Conservation (phyloP, 2,329 filamentous ascomycete genomes). For the Aspergillus hortae region DNA sequence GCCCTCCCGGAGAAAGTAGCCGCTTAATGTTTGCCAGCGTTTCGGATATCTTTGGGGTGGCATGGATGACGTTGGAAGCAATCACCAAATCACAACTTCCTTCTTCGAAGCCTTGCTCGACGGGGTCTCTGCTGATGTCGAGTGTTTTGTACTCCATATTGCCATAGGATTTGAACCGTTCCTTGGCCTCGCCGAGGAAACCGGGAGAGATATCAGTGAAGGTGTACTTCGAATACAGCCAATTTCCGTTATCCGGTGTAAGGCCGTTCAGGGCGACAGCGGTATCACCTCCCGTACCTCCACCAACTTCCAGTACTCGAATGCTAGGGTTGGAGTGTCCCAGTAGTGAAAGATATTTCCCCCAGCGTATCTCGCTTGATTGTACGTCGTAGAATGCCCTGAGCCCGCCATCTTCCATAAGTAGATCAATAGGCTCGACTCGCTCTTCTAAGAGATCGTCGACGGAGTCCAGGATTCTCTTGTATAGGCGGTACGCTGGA, state of each 20-base stretch:
- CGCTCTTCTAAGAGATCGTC: conserved; percentile 12
- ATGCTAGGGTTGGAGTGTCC: conserved; percentile 22
- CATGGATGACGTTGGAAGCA: conserved; percentile 30
- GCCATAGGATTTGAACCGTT: conserved; percentile 17
- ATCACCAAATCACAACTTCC: conserved; percentile 32
- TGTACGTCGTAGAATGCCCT: conserved; percentile 6
- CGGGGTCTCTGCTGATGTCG: conserved; percentile 28
- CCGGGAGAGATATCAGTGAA: conserved; percentile 30
- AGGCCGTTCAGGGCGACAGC: conserved; percentile 13
- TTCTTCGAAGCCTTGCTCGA: conserved; percentile 26
- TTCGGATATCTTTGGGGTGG: conserved; percentile 18
- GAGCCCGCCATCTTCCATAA: conserved; percentile 16
- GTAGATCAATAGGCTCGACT: conserved; percentile 14
- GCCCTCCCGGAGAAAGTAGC: conserved; percentile 41
- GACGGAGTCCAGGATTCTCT: conserved; percentile 6
- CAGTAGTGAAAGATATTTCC: conserved; percentile 12
- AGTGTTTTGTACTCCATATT: conserved; percentile 27
- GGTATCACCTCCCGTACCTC: conserved; percentile 27
- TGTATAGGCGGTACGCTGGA: not conserved
- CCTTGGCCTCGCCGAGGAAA: conserved; percentile 24
- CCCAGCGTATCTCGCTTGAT: conserved; percentile 7
- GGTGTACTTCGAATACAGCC: conserved; percentile 21
- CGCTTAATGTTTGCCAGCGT: conserved; percentile 23
- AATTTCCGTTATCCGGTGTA: not conserved
- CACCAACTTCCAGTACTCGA: conserved; percentile 25